phyloP scores from a whole-genome alignment of 164 flowering plant species.

The Chimonanthus salicifolius region DNA sequence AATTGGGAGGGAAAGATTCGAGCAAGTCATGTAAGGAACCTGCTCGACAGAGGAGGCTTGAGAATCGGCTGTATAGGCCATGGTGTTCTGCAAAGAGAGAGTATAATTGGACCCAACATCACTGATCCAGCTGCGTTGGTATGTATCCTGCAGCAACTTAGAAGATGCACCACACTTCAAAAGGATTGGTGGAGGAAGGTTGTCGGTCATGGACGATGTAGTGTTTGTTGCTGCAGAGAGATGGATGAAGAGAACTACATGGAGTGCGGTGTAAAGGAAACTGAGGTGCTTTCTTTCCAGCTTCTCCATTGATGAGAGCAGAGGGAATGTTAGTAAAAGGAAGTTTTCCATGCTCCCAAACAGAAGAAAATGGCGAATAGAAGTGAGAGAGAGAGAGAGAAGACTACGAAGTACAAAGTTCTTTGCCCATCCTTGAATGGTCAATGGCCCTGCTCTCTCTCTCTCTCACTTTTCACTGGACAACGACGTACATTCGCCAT shows the following conservation, averaged over 20 bases:
- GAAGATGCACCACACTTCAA: conserved; percentile 4
- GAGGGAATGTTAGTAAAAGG: background rate
- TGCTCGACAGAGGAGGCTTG: conserved; percentile 56
- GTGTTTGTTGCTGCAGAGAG: background rate
- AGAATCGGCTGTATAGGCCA: conserved; percentile 32
- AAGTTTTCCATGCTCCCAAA: background rate
- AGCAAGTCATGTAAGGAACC: conserved; percentile 77
- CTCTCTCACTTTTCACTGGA: background rate
- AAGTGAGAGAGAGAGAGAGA: background rate
- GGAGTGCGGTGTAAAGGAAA: background rate
- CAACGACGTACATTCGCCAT: no score
- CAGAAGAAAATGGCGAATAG: background rate
- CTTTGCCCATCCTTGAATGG: no score
- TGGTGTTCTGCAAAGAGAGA: conserved; percentile 24
- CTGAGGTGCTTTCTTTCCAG: background rate
- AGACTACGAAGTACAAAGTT: background rate
- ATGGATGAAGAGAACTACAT: background rate
- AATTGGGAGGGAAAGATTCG: conserved; percentile 51
- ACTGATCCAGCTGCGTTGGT: conserved; percentile 42
- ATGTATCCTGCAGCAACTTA: background rate
- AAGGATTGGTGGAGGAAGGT: conserved; percentile 8
- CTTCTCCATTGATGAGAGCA: background rate
- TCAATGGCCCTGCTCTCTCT: no score
- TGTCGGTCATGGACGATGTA: background rate
- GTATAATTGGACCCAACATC: conserved; percentile 59